Evolutionary conservation across 164 flowering plant species (phyloP), one percentile per base, ranked within the genome.

Genomic region (Kingdonia uniflora): DNA sequence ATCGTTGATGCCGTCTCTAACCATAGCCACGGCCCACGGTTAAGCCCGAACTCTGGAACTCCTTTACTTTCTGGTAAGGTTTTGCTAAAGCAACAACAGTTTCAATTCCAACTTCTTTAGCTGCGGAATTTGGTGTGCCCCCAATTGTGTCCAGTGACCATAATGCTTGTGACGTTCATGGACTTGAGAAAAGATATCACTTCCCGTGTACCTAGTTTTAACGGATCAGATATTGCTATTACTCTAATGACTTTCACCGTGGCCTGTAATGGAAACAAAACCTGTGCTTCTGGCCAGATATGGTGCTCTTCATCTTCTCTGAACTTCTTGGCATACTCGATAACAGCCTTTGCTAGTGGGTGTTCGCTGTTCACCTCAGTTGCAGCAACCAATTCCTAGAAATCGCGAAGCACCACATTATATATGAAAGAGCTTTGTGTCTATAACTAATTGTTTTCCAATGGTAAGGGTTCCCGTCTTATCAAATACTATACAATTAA

Each of bases 61-160:
- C 73, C 59, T 82, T 79, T 19, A 91, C 97, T 70, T 90, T 89
- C 21, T 80, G 71, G 20, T 78, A 82, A 19, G 95, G 97, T 60
- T 77, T 80, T 25, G 94, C 91, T 70, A 87, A 88, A 5, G 95
- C 97, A 29, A 82, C 48, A 7, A 90, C 87, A 17, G 65, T 63
- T 25, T 77, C 84, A 38, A 86, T 82, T 10, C 94, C 97, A 24
- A 78, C 85, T 56, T 90, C 76, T 20, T 65, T 68, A 44, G 97
- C 94, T 54, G 84, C 79, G 22, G 97, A 75, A 35, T 69, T 76
- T 15, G 97, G 96, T 14, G 97, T 90, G 19, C n/a, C 95, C 97
- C 83, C 80, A 72, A 41, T 90, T 90, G 53, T 90, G 95, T 58
- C 97, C 97, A 1, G 97, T 90, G 52, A 85, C 91, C 80, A 90